These are phyloP conservation scores for Pittosporum tobira DNA, from an alignment of 129 eudicot genomes.

Conservation along the genomic window DNA sequence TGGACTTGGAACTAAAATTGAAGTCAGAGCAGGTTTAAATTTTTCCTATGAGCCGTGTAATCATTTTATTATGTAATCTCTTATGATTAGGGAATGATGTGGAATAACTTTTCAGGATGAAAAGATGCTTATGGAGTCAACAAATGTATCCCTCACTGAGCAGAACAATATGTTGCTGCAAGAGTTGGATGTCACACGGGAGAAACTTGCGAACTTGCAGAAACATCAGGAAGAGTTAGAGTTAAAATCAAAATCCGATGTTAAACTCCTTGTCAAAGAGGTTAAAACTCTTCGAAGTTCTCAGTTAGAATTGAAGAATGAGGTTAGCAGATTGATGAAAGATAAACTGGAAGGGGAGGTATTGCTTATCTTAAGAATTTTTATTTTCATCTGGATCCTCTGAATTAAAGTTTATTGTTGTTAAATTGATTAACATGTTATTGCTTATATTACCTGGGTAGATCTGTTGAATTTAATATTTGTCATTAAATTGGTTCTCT, in stretches of 20 bases:
- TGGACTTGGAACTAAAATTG: conserved; percentile 54
- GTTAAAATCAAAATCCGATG: conserved; percentile 39
- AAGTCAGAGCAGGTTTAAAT: conserved; percentile 53
- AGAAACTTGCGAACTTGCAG: conserved; percentile 34
- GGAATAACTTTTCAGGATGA: conserved; percentile 38
- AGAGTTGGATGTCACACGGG: conserved; percentile 45
- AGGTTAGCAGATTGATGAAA: conserved; percentile 40
- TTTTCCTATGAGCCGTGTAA: background rate
- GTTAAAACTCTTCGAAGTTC: conserved; percentile 53
- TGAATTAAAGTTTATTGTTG: background rate
- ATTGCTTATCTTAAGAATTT: conserved; percentile 1
- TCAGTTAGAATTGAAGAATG: conserved; percentile 59
- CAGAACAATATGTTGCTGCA: conserved; percentile 45
- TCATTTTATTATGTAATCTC: background rate
- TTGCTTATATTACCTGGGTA: background rate
- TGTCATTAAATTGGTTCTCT: background rate
- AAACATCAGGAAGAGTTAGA: conserved; percentile 48
- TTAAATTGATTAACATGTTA: background rate
- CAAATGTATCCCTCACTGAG: conserved; percentile 24
- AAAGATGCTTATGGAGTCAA: conserved; percentile 33
- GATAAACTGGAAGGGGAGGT: conserved; percentile 60
- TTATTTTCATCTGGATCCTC: background rate
- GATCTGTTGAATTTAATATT: background rate
- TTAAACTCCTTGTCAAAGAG: conserved; percentile 49
- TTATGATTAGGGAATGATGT: conserved; percentile 6